Evolutionary conservation across 129 eudicot species (phyloP).

Genomic region (Flaveria linearis): DNA sequence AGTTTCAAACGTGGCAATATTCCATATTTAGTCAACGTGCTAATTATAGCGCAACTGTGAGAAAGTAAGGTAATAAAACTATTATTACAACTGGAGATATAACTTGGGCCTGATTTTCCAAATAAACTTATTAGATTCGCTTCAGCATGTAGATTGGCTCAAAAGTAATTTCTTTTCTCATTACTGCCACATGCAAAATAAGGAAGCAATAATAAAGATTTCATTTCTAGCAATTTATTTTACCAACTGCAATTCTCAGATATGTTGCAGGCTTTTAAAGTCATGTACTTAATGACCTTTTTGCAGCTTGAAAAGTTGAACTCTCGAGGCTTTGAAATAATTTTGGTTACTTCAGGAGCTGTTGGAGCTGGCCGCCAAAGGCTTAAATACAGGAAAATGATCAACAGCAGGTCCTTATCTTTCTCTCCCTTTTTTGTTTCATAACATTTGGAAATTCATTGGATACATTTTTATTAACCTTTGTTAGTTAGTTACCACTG

Average conservation of each 20-base stretch:
- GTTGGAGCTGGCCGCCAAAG: conserved; percentile 89
- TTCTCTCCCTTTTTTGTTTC: neutral
- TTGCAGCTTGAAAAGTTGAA: conserved; percentile 76
- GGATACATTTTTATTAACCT: neutral
- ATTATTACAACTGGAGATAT: neutral
- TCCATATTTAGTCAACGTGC: neutral
- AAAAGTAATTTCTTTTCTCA: conserved; percentile 7
- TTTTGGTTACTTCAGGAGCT: conserved; percentile 88
- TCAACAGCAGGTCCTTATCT: conserved; percentile 69
- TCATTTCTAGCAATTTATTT: neutral
- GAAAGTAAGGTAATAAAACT: neutral
- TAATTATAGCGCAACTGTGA: neutral
- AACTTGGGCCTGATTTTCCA: neutral
- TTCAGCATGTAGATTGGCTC: conserved; percentile 2
- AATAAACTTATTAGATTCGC: conserved; percentile 3
- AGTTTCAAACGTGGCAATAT: conserved; percentile 22
- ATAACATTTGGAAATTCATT: conserved; percentile 4
- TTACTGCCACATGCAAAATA: neutral
- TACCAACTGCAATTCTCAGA: neutral
- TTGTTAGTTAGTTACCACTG: neutral
- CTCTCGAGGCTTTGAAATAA: conserved; percentile 64
- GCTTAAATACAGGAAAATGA: conserved; percentile 65
- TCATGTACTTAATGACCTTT: conserved; percentile 11
- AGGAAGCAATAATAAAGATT: conserved; percentile 14
- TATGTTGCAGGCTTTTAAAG: neutral